These are phyloP conservation scores for Auricularia cornea DNA, from an alignment of 768 basidiomycete genomes.

Conservation along the genomic window DNA sequence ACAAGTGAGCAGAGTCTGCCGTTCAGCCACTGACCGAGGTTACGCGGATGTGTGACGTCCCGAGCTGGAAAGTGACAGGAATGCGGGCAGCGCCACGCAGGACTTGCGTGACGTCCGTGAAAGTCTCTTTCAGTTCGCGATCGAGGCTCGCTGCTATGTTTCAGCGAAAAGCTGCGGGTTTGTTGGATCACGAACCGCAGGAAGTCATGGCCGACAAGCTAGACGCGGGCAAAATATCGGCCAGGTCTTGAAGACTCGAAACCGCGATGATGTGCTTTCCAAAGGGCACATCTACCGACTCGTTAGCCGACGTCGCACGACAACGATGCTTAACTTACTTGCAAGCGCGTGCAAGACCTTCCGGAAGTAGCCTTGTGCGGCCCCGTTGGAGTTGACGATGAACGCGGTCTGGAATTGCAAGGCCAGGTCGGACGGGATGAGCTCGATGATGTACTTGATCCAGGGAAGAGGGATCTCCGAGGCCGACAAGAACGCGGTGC, in stretches of 20 bases:
- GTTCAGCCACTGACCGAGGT: conserved; percentile 47
- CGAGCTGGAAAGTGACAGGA: conserved; percentile 63
- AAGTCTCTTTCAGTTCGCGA: conserved; percentile 44
- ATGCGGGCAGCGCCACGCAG: conserved; percentile 56
- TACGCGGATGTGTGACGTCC: conserved; percentile 63
- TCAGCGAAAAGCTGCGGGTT: neutral
- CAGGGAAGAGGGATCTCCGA: conserved; percentile 78
- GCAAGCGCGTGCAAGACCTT: conserved; percentile 64
- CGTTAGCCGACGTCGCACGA: neutral
- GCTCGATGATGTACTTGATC: conserved; percentile 69
- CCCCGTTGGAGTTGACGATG: conserved; percentile 64
- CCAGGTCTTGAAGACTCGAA: conserved; percentile 53
- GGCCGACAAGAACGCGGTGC: conserved; percentile 63
- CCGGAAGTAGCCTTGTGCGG: conserved; percentile 66
- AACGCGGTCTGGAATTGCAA: conserved; percentile 51
- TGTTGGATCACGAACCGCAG: neutral
- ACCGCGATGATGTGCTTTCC: conserved; percentile 49
- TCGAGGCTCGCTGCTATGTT: conserved; percentile 47
- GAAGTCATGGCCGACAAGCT: neutral
- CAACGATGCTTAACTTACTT: conserved; percentile 24
- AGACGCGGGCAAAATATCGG: conserved; percentile 19
- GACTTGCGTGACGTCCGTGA: conserved; percentile 60
- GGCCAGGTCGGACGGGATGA: conserved; percentile 64
- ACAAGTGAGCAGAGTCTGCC: neutral
- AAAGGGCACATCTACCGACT: conserved; percentile 39